Base-by-base conservation (phyloP, 1,284 basidiomycete genomes). In the Sutorius eximius region DNA sequence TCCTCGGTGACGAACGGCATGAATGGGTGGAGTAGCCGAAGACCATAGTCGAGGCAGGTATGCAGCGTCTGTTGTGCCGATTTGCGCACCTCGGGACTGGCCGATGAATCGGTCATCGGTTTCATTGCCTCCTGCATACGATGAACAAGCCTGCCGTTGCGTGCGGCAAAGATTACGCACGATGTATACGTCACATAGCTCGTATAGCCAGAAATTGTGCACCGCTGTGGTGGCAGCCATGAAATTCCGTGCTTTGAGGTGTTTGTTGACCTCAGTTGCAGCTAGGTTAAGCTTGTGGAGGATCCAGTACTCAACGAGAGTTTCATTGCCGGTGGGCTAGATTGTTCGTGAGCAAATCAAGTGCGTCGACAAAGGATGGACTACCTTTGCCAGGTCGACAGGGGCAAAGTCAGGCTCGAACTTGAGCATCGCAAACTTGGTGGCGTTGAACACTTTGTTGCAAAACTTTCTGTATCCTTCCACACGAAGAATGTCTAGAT, bases 1-100 rank as follows among this genome's bases (percentile, higher is more conserved):
- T 99, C 97, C 74, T 99, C 97, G 2, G 96, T 98, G 42, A 99
- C 94, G 72, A 90, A 99, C 2, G 97, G 97, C 97, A 99, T 99
- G 78, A 98, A 96, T 2, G 97, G 96, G 73, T 99, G 97, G 13
- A 99, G 79, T 10, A 99, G 79, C 46, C 88, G 85, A 49, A 99
- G 78, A 12, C 96, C 97, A 54, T 87, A 76, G 65, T 99, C 97
- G 40, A 99, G 80, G 70, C 93, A 95, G 13, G 91, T 96, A 73
- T 98, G 98, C 45, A 99, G 77, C 0, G 96, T 99, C 74, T 99
- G 92, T 71, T 98, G 95, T 13, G 95, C 92, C 8, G 95, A 98
- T 47, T 78, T 79, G 52, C 87, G 83, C 18, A 80, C 83, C 18
- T 78, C 78, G 2, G 75, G 64, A 18, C 87, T 79, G 1, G 87